Evolutionary conservation across 192 early-diverging fungal species (phyloP).

Genomic region (Podila clonocystis): DNA sequence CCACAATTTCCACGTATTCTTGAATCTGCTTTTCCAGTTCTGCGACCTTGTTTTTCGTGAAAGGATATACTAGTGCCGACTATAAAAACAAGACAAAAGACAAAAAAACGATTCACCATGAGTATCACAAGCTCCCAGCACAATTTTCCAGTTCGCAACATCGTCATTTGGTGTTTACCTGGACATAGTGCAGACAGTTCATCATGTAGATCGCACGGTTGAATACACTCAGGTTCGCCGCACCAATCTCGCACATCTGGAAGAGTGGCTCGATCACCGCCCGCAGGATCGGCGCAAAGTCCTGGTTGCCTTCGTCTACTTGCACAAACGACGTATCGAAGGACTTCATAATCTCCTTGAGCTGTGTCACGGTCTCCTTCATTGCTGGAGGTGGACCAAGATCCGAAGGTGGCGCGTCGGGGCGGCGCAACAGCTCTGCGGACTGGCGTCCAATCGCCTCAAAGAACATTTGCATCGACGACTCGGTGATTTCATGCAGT

Average conservation of each 20-base stretch:
- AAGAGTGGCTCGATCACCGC: slow-evolving; percentile 79
- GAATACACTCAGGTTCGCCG: slow-evolving; percentile 57
- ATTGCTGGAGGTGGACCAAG: slow-evolving; percentile 69
- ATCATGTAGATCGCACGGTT: slow-evolving; percentile 78
- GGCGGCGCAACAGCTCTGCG: slow-evolving; percentile 26
- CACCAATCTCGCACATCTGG: slow-evolving; percentile 73
- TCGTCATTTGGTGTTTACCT: slow-evolving; percentile 53
- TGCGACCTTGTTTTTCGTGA: slow-evolving; percentile 67
- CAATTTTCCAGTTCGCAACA: too few species aligned
- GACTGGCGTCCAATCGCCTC: slow-evolving; percentile 42
- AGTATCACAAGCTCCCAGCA: neutral
- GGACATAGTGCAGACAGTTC: slow-evolving; percentile 79
- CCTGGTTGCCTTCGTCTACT: slow-evolving; percentile 59
- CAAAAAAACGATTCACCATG: neutral
- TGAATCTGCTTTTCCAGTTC: slow-evolving; percentile 70
- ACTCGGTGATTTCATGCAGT: slow-evolving; percentile 62
- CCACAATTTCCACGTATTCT: slow-evolving; percentile 68
- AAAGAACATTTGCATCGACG: slow-evolving; percentile 29
- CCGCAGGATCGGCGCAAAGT: slow-evolving; percentile 73
- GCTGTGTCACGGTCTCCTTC: slow-evolving; percentile 72
- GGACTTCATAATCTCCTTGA: slow-evolving; percentile 85
- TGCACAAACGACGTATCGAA: slow-evolving; percentile 78
- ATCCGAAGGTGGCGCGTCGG: slow-evolving; percentile 64
- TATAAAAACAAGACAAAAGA: slow-evolving; percentile 24
- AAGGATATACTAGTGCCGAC: slow-evolving; percentile 73